These are phyloP conservation scores for Cercophora newfieldiana DNA, from an alignment of 495 filamentous ascomycete genomes.

Conservation along the genomic window DNA sequence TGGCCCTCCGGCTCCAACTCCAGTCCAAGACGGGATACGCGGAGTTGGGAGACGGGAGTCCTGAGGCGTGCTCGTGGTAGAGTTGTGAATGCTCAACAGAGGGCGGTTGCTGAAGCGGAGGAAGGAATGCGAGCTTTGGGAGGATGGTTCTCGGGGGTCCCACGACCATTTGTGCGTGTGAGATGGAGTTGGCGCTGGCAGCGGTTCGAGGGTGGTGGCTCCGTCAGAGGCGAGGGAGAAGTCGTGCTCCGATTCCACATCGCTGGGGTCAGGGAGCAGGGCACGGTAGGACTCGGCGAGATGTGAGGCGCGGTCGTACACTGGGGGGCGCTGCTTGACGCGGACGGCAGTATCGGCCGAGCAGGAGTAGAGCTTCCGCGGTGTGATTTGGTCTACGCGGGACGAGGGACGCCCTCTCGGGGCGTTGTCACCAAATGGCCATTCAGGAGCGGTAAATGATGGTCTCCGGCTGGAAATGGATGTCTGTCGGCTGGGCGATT, in stretches of 20 bases:
- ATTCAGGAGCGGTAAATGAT: neutral
- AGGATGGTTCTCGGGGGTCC: neutral
- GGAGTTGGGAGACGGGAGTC: neutral
- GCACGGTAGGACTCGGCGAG: slow-evolving; percentile 24
- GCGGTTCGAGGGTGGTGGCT: neutral
- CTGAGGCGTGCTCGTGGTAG: neutral
- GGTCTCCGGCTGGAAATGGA: neutral
- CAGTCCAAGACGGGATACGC: neutral
- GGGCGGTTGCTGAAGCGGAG: neutral
- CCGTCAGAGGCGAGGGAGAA: neutral
- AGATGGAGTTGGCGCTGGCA: neutral
- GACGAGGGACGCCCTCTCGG: neutral
- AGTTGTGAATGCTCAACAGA: neutral
- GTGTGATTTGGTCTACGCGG: neutral
- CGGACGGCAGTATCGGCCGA: neutral
- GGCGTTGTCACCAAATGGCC: slow-evolving; percentile 5
- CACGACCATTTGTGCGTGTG: neutral
- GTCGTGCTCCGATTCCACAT: slow-evolving; percentile 10
- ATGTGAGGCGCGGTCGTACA: slow-evolving; percentile 21
- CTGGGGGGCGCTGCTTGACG: neutral
- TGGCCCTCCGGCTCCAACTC: neutral
- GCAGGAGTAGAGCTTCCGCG: slow-evolving; percentile 1
- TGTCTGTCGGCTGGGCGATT: slow-evolving; percentile 1
- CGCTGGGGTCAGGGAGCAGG: slow-evolving; percentile 20
- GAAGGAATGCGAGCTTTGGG: neutral